A percentile compares a stretch with the other conserved stretches of the same genome.
These are phyloP conservation scores for Fusarium longipes DNA, from an alignment of 2,329 filamentous ascomycete genomes.

Conservation along the genomic window DNA sequence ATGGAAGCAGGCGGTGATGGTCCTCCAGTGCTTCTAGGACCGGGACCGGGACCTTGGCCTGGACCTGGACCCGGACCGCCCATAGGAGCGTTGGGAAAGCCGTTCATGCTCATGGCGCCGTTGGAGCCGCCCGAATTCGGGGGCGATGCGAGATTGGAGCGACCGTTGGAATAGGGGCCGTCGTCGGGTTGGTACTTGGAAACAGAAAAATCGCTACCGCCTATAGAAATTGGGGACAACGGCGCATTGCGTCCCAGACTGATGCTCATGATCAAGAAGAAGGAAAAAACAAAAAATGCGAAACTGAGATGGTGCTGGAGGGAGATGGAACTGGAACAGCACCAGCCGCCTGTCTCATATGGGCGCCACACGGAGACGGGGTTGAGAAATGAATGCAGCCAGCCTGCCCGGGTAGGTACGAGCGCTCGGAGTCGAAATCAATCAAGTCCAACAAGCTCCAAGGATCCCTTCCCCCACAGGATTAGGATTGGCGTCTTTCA, in stretches of 20 bases:
- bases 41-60: conserved; percentile 58
- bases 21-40: conserved; percentile 67
- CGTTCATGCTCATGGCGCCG: conserved; percentile 69
- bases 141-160: conserved; percentile 73
- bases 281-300: conserved; percentile 31
- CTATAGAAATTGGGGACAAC: conserved; percentile 84
- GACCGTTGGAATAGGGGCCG: conserved; percentile 64
- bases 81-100: conserved; percentile 58
- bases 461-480: conserved; percentile 48
- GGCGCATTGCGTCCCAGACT: conserved; percentile 74
- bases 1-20: conserved; percentile 91
- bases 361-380: conserved; percentile 43
- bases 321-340: conserved; percentile 40
- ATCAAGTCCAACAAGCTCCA: conserved; percentile 16
- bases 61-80: conserved; percentile 58
- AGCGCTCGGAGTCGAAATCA: conserved; percentile 4
- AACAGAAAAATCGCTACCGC: conserved; percentile 85
- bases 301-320: conserved; percentile 42
- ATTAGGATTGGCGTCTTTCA: conserved; percentile 43
- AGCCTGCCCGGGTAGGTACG: not conserved
- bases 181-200: conserved; percentile 72
- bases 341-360: conserved; percentile 47
- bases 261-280: conserved; percentile 66
- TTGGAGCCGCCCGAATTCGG: conserved; percentile 74
- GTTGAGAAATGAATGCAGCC: conserved; percentile 42